Evolutionary conservation across 1,284 basidiomycete species (phyloP), one percentile per base, ranked within the genome.

Genomic region (Caloboletus inedulis): DNA sequence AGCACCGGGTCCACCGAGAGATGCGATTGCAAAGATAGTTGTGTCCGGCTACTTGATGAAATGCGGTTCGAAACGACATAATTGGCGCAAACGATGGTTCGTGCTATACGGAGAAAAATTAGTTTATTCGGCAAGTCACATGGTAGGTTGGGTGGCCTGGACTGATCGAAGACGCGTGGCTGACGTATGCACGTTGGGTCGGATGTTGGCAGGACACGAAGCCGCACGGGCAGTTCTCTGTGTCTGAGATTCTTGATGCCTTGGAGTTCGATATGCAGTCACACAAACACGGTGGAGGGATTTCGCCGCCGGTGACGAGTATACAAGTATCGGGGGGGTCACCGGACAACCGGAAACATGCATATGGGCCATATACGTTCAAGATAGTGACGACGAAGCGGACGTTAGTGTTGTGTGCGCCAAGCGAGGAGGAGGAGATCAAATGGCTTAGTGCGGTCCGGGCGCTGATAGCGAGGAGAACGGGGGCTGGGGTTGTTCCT

Each of bases 381-480:
- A 94, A 97, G 74, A 89, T 99, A 56, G 90, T 99, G 61, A 98
- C 94, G 30, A 94, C 94, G 53, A 95, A 96, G 71, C 82, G 94
- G 51, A 88, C 90, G 21, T 79, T 93, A 57, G 72, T 98, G 53
- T 77, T 98, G 19, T 98, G 94, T 63, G 97, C 96, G 10, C 96
- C 97, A 4, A 89, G 82, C 52, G 97, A 99, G 71, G 97, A 98
- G 62, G 96, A 99, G 62, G 97, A 99, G 74, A 97, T 99, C 72
- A 91, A 91, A 69, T 99, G 97, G 97, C 77, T 99, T 39, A 93
- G 93, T 42, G 94, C 95, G 9, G 82, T 99, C 43, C 86, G 93
- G 49, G 94, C 94, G 58, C 77, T 98, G 62, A 86, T 98, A 59
- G 87, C 87, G 13, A 77, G 89, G 52, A 74, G 89, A 64, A 77